These are phyloP conservation scores for Breynia disticha DNA, from an alignment of 441 rosid species.

Conservation along the genomic window DNA sequence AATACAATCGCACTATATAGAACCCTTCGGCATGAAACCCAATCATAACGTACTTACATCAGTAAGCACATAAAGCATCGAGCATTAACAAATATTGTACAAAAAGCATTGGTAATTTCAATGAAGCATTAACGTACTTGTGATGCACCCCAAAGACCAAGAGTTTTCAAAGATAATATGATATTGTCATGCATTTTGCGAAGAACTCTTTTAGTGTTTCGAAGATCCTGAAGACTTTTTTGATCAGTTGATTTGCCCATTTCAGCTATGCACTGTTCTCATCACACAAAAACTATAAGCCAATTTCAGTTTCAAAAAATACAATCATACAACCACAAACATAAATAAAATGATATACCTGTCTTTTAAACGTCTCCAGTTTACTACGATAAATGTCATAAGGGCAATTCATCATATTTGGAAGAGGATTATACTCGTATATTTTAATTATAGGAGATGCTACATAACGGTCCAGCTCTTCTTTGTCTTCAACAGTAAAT, in stretches of 20 bases:
- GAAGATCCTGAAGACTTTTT: slow-evolving; percentile 38
- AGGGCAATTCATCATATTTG: slow-evolving; percentile 24
- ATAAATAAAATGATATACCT: slow-evolving; percentile 35
- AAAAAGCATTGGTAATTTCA: too few relatives aligned
- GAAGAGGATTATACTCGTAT: slow-evolving; percentile 47
- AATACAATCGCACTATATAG: background rate
- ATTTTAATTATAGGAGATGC: slow-evolving; percentile 65
- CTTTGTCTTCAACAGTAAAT: slow-evolving; percentile 59
- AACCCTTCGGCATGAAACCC: too few relatives aligned
- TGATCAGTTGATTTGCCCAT: slow-evolving; percentile 35
- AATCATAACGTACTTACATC: too few relatives aligned
- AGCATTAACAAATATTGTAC: too few relatives aligned
- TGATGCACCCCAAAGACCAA: slow-evolving; percentile 83
- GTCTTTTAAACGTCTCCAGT: slow-evolving; percentile 51
- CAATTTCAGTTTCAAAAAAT: slow-evolving; percentile 13
- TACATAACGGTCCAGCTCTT: slow-evolving; percentile 55
- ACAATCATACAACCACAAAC: slow-evolving; percentile 15
- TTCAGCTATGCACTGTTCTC: slow-evolving; percentile 58
- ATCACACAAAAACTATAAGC: slow-evolving; percentile 18
- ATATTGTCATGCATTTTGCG: slow-evolving; percentile 62
- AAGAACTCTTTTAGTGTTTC: slow-evolving; percentile 49
- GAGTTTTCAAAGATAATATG: slow-evolving; percentile 51
- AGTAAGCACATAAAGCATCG: too few relatives aligned
- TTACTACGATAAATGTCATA: slow-evolving; percentile 20
- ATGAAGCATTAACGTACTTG: slow-evolving; percentile 47